Evolutionary conservation across 805 yeast genomes (phyloP), one percentile per base, ranked within the genome.

Genomic region (Starmerella stigmatis): DNA sequence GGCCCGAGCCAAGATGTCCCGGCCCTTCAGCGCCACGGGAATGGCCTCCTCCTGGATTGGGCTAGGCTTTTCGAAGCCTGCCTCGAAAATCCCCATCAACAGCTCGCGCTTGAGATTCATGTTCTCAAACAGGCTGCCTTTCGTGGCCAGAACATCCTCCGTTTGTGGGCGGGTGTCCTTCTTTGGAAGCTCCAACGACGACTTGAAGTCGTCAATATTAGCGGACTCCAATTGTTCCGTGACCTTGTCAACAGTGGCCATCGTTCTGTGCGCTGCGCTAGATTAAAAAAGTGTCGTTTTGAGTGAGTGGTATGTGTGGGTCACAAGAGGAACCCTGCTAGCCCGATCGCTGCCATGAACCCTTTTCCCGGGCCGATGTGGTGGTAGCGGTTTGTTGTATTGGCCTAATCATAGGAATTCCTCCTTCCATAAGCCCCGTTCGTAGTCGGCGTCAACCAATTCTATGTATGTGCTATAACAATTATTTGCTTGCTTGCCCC

Each of bases 21-120:
- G 79, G 43, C 97, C 97, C 45, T 92, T 81, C 36, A 92, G 72
- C 0, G 96, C 96, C 59, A 86, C 85, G 2, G 98, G 98, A 47
- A 92, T 92, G 7, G 94, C 77, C 64, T 88, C 97, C 66, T 89
- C 96, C 66, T 92, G 98, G 61, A 92, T 86, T 16, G 98, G 98
- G 25, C 95, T 84, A 5, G 98, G 98, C 60, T 83, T 86, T 64
- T 92, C 98, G 61, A 92, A 92, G 41, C 98, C 98, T 1, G 97
- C 97, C 66, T 92, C 98, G 64, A 88, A 92, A 54, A 92, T 89
- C 28, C 98, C 98, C 98, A 92, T 92, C 61, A 92, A 70, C 49
- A 92, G 72, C 61, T 92, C 95, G 66, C 98, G 78, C 64, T 86
- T 86, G 57, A 92, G 75, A 59, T 78, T 79, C 66, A 88, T 86